phyloP scores from a whole-genome alignment of 331 rosid species.

The Erythrophleum ivorense region DNA sequence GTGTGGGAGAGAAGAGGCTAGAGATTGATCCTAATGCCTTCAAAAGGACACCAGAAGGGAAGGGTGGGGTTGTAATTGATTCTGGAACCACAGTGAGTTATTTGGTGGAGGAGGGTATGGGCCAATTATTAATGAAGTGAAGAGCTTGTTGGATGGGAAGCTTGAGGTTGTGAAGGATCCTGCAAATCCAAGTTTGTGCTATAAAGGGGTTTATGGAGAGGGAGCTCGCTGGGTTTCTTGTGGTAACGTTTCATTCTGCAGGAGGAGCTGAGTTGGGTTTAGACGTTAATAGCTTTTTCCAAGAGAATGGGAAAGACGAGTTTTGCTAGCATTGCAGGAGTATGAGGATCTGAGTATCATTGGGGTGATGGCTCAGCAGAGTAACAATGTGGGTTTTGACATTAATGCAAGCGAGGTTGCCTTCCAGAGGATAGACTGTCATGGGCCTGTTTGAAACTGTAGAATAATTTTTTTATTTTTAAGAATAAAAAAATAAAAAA shows the following conservation, averaged over 20 bases:
- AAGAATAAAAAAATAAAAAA: too few relatives aligned
- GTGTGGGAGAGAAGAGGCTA: constrained; percentile 19
- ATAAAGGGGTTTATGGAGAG: neutral
- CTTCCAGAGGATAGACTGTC: constrained; percentile 16
- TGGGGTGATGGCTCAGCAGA: constrained; percentile 31
- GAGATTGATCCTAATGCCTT: neutral
- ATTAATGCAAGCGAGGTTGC: neutral
- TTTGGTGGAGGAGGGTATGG: neutral
- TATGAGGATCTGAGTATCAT: neutral
- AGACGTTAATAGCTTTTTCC: constrained; percentile 17
- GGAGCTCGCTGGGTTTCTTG: constrained; percentile 28
- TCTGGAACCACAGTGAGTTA: neutral
- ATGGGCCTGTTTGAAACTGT: too few relatives aligned
- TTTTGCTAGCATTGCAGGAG: constrained; percentile 33
- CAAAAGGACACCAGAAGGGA: neutral
- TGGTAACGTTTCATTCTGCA: neutral
- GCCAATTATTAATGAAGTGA: neutral
- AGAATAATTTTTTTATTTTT: too few relatives aligned
- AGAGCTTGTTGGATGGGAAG: neutral
- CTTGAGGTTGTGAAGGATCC: neutral
- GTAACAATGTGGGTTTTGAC: constrained; percentile 19
- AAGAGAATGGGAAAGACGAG: neutral
- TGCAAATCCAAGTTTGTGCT: neutral
- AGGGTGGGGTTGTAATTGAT: constrained; percentile 27
- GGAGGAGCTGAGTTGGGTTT: constrained; percentile 22